phyloP scores from a whole-genome alignment of 441 rosid species.

The Aleurites moluccanus region DNA sequence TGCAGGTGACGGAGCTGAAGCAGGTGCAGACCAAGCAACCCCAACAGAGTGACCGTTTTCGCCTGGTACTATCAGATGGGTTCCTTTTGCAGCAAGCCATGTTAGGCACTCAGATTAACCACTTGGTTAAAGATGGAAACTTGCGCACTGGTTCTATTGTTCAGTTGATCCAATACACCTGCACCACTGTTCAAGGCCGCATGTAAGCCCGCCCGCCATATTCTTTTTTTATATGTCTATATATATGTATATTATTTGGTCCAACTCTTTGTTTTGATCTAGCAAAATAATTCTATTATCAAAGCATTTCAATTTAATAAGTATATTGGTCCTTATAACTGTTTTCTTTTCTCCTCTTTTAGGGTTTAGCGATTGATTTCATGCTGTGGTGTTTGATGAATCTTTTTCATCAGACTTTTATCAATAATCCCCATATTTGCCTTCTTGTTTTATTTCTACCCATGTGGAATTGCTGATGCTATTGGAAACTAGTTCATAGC shows the following conservation, averaged over 20 bases:
- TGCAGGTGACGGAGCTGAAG: slow-evolving; percentile 70
- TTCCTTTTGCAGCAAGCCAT: slow-evolving; percentile 54
- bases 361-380: too few relatives aligned
- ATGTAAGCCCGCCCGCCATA: slow-evolving; percentile 54
- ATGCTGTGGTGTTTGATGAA: too few relatives aligned
- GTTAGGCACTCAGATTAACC: slow-evolving; percentile 60
- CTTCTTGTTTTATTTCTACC: not conserved
- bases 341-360: too few relatives aligned
- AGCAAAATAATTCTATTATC: too few relatives aligned
- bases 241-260: too few relatives aligned
- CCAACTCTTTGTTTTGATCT: too few relatives aligned
- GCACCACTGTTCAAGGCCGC: slow-evolving; percentile 57
- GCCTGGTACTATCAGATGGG: slow-evolving; percentile 71
- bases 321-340: too few relatives aligned
- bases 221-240: not conserved
- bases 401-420: too few relatives aligned
- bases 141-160: slow-evolving; percentile 63
- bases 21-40: slow-evolving; percentile 45
- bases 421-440: too few relatives aligned
- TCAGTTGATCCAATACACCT: slow-evolving; percentile 50
- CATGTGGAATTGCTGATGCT: not conserved
- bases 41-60: slow-evolving; percentile 49
- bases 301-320: too few relatives aligned
- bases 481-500: not conserved
- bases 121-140: slow-evolving; percentile 45